Evolutionary conservation across 495 filamentous ascomycete genomes (phyloP).

Genomic region (Apiosordaria backusii): DNA sequence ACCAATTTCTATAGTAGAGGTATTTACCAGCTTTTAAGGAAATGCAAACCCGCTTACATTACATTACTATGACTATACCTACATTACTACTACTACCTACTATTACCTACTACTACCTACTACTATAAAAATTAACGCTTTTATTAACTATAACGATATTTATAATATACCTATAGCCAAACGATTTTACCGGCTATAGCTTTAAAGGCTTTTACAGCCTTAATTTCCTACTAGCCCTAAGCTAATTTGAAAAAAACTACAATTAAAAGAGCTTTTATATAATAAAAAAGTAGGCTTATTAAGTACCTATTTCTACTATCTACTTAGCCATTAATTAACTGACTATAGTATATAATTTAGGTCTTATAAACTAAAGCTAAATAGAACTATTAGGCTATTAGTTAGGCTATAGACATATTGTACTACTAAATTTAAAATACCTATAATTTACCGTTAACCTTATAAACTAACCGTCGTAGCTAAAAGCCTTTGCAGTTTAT

Average conservation of each 20-base stretch:
- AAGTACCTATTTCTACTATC: neutral
- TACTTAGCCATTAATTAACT: neutral
- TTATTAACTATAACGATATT: neutral
- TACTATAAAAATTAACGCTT: neutral
- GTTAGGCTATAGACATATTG: neutral
- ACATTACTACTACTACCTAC: too few relatives aligned
- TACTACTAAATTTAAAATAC: neutral
- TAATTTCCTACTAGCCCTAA: neutral
- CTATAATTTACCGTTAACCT: neutral
- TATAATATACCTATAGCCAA: neutral
- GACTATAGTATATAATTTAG: neutral
- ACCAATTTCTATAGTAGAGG: too few relatives aligned
- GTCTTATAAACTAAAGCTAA: neutral
- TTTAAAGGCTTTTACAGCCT: neutral
- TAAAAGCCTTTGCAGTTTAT: neutral
- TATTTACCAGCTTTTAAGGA: too few relatives aligned
- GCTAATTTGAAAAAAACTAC: neutral
- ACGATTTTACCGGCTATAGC: neutral
- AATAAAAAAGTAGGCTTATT: neutral
- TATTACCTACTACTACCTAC: too few relatives aligned
- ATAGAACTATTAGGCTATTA: neutral
- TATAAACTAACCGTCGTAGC: neutral
- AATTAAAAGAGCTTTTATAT: neutral
- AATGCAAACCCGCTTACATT: too few relatives aligned
- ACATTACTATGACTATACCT: too few relatives aligned